Conservation (phyloP, 768 basidiomycete genomes). For the Roridomyces roridus region DNA sequence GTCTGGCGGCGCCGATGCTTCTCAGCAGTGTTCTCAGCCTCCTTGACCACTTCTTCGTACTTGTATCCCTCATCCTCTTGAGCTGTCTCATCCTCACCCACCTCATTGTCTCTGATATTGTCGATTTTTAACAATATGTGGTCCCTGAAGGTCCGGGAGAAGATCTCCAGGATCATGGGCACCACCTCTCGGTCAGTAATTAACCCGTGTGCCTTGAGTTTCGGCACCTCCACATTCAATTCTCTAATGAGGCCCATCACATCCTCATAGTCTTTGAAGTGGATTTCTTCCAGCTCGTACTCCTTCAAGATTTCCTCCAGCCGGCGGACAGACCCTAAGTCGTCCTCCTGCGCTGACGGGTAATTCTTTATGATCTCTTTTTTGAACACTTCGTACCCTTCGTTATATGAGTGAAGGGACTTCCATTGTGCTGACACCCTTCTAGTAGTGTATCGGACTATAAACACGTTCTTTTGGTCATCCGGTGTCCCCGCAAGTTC, state of each 20-base stretch:
- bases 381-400: conserved; percentile 1
- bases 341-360: background rate
- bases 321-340: background rate
- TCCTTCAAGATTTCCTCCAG: background rate
- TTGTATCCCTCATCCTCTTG: too few species aligned
- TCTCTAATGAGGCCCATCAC: conserved; percentile 29
- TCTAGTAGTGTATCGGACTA: background rate
- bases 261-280: conserved; percentile 24
- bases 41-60: too few species aligned
- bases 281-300: background rate
- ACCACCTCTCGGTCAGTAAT: background rate
- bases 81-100: background rate
- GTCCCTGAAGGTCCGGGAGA: background rate
- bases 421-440: background rate
- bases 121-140: background rate
- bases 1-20: too few species aligned
- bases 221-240: background rate
- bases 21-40: too few species aligned
- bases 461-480: background rate
- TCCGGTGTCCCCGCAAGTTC: background rate
- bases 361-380: conserved; percentile 3
- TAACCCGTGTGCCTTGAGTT: background rate
- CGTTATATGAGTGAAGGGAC: background rate
- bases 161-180: background rate
- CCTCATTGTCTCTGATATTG: background rate